Conservation (phyloP, 352 stramenopile genomes). For the Discostella stelligera region DNA sequence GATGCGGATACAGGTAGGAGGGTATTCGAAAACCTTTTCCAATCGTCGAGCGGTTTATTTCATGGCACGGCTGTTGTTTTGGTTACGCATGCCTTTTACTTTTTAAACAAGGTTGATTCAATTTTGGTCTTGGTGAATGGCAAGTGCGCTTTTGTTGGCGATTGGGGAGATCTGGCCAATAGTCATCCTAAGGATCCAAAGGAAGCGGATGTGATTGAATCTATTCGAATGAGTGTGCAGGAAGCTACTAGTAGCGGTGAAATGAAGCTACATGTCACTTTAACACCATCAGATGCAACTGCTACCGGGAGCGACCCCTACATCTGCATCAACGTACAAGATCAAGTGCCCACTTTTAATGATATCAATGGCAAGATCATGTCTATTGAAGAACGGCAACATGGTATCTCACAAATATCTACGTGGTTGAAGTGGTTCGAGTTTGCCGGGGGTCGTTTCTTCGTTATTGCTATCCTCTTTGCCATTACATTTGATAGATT, state of each 20-base stretch:
- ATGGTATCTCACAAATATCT: constrained; percentile 69
- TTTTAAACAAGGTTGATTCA: constrained; percentile 71
- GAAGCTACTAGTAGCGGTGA: constrained; percentile 25
- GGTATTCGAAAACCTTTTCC: constrained; percentile 77
- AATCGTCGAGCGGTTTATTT: constrained; percentile 45
- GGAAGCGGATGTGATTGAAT: constrained; percentile 33
- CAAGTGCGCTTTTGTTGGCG: constrained; percentile 63
- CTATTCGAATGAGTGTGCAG: constrained; percentile 31
- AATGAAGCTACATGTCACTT: constrained; percentile 5
- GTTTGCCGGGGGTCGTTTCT: constrained; percentile 66
- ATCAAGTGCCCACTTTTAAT: not conserved
- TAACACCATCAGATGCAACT: constrained; percentile 13
- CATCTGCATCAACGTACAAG: not conserved
- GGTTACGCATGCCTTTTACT: constrained; percentile 83
- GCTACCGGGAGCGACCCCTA: not conserved
- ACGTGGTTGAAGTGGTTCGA: constrained; percentile 80
- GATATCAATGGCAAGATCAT: constrained; percentile 54
- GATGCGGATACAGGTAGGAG: constrained; percentile 77
- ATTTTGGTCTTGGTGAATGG: constrained; percentile 78
- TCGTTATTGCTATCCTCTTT: constrained; percentile 61
- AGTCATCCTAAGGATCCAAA: constrained; percentile 32
- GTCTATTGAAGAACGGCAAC: constrained; percentile 67
- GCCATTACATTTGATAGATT: constrained; percentile 74
- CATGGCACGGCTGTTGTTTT: constrained; percentile 67
- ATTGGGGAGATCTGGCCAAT: constrained; percentile 59